These are phyloP conservation scores for Neurospora sp. DNA, from an alignment of 495 filamentous ascomycete genomes.

Conservation along the genomic window DNA sequence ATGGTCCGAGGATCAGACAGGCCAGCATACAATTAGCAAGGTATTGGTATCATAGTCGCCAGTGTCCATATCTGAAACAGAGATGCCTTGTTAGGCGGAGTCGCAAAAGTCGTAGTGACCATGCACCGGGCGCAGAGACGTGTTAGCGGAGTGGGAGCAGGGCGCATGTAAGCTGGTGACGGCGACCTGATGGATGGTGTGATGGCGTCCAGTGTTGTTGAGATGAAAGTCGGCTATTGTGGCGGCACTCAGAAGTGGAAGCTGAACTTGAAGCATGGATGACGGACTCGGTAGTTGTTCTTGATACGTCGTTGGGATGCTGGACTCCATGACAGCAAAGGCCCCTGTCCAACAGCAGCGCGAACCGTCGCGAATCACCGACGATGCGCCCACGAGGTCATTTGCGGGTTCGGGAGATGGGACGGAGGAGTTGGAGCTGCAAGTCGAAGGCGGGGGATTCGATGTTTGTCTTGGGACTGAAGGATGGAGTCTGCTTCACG, in stretches of 20 bases:
- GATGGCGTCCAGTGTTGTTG: not conserved
- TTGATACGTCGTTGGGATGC: conserved; percentile 10
- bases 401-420: conserved; percentile 1
- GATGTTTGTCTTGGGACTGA: not conserved
- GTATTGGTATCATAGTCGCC: conserved; percentile 45
- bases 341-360: not conserved
- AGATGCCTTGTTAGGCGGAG: conserved; percentile 9
- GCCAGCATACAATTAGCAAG: conserved; percentile 34
- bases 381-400: conserved; percentile 4
- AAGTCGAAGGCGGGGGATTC: not conserved
- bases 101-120: conserved; percentile 6
- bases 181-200: not conserved
- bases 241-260: not conserved
- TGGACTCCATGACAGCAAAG: conserved; percentile 22
- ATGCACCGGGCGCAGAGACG: conserved; percentile 11
- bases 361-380: conserved; percentile 9
- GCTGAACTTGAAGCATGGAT: not conserved
- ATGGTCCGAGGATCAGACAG: not conserved
- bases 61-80: conserved; percentile 39
- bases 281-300: not conserved
- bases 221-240: not conserved
- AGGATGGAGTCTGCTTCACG: not conserved
- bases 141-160: not conserved
- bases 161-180: conserved; percentile 10
- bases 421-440: not conserved